Evolutionary conservation across 768 basidiomycete species (phyloP).

Genomic region (Termitomyces eurrhizus): DNA sequence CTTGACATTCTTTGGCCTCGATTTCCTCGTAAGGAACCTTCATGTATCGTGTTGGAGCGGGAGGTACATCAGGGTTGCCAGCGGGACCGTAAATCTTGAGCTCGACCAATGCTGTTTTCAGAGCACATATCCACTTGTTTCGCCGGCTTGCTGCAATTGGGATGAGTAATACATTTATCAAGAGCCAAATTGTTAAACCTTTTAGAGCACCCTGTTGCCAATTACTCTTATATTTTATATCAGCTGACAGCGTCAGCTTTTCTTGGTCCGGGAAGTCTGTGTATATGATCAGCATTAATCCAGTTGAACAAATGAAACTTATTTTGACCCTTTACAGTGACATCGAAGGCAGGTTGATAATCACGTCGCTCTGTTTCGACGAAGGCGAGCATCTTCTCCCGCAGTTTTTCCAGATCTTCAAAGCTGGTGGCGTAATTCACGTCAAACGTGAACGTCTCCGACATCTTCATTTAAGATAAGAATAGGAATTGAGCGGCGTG

Average conservation of each 20-base stretch:
- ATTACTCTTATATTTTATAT: slow-evolving; percentile 89
- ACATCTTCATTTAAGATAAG: slow-evolving; percentile 41
- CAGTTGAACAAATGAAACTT: not conserved
- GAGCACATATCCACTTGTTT: slow-evolving; percentile 90
- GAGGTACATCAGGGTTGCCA: slow-evolving; percentile 52
- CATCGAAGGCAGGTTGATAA: slow-evolving; percentile 72
- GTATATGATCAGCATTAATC: slow-evolving; percentile 1
- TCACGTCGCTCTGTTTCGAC: slow-evolving; percentile 68
- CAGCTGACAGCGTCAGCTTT: slow-evolving; percentile 71
- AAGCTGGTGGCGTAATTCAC: slow-evolving; percentile 77
- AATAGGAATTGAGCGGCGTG: not conserved
- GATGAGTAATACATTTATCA: slow-evolving; percentile 6
- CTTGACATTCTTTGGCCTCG: slow-evolving; percentile 34
- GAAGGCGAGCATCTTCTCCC: slow-evolving; percentile 78
- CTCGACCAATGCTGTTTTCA: slow-evolving; percentile 70
- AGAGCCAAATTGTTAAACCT: slow-evolving; percentile 31
- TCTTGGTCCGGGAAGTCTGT: slow-evolving; percentile 76
- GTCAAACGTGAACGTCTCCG: slow-evolving; percentile 79
- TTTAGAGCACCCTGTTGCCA: slow-evolving; percentile 76
- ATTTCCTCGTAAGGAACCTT: slow-evolving; percentile 71
- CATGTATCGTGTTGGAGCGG: slow-evolving; percentile 58
- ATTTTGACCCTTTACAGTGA: slow-evolving; percentile 54
- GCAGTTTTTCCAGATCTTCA: slow-evolving; percentile 73
- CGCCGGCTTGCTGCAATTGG: slow-evolving; percentile 57
- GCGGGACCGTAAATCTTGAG: slow-evolving; percentile 65